Base-by-base conservation (phyloP, 768 basidiomycete genomes). In the Austroboletus festivus region DNA sequence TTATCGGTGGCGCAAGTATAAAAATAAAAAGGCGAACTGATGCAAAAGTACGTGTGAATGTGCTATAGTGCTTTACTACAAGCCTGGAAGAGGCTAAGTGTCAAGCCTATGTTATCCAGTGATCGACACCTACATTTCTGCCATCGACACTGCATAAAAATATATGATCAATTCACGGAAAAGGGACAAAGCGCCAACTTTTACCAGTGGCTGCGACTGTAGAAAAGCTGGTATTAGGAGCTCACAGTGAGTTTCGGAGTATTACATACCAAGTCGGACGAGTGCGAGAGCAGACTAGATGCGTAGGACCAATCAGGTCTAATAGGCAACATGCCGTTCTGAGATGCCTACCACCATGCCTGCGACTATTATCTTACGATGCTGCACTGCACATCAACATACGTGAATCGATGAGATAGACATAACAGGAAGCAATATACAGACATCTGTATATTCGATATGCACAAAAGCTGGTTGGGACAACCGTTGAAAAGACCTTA, bases 361-460 rank as follows among this genome's bases (percentile, higher is more conserved):
- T 12, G 62, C 56, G 12, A 62, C 42, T 8, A 33, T 43, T 3
- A 40, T 3, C 31, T 44, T 52, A 22, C 47, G 46, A 22, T 34
- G 40, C 28, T 58, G 55, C 39, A 62, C 61, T 62, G 30, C 4
- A 4, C 11, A n/a, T 9, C 33, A 24, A 35, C 6, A 10, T 3
- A 3, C 6, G 30, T 42, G 11, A 47, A 37, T 34, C 13, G 31
- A 11, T 23, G 15, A n/a, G 16, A 31, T 3, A 2, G n/a, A 8
- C 9, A 16, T 28, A 35, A 2, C 21, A 7, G 18, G 8, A 42
- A 28, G 4, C n/a, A 26, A 2, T 19, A 34, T 33, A 55, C 57
- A 2, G 13, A 62, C 61, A 34, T 53, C 37, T 50, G 38, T 64
- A 57, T 52, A 63, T 64, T 21, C 61, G 60, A 41, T 62, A 41